Evolutionary conservation across 768 basidiomycete species (phyloP).

Genomic region (Rhodosporidiobolus sp.): DNA sequence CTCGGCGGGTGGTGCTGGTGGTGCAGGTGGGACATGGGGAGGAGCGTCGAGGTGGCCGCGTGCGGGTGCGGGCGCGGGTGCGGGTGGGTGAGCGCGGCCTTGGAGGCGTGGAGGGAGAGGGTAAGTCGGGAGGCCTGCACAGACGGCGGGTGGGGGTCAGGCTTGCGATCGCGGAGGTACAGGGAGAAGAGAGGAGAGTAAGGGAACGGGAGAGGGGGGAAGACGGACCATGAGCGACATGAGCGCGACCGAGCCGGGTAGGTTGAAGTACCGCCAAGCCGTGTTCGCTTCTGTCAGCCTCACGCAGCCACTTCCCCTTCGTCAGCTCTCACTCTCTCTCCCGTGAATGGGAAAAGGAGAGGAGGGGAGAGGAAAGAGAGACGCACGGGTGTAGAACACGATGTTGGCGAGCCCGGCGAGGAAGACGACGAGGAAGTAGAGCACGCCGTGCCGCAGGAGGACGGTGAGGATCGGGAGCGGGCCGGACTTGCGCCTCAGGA

Average conservation of each 20-base stretch:
- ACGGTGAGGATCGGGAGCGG: not conserved
- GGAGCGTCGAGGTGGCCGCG: too few species aligned
- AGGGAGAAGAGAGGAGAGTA: not conserved
- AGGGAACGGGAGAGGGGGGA: not conserved
- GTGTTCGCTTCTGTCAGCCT: not conserved
- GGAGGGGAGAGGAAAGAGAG: not conserved
- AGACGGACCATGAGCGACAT: not conserved
- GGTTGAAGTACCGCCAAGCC: not conserved
- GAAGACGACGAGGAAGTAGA: constrained; percentile 8
- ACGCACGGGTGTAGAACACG: not conserved
- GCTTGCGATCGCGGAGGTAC: not conserved
- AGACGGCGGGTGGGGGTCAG: too few species aligned
- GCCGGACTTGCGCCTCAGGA: not conserved
- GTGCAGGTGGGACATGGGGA: too few species aligned
- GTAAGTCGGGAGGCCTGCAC: constrained; percentile 4
- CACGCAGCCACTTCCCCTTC: too few species aligned
- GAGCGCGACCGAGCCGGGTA: not conserved
- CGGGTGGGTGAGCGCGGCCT: not conserved
- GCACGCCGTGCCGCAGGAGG: constrained; percentile 2
- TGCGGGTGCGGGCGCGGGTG: not conserved
- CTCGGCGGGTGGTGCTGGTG: too few species aligned
- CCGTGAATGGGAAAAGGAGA: not conserved
- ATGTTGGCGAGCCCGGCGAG: not conserved
- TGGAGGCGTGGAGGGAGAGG: constrained; percentile 4
- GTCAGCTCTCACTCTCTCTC: not conserved